Evolutionary conservation across 2,329 filamentous ascomycete genomes (phyloP).

Genomic region (Paraphoma chrysanthemicola): DNA sequence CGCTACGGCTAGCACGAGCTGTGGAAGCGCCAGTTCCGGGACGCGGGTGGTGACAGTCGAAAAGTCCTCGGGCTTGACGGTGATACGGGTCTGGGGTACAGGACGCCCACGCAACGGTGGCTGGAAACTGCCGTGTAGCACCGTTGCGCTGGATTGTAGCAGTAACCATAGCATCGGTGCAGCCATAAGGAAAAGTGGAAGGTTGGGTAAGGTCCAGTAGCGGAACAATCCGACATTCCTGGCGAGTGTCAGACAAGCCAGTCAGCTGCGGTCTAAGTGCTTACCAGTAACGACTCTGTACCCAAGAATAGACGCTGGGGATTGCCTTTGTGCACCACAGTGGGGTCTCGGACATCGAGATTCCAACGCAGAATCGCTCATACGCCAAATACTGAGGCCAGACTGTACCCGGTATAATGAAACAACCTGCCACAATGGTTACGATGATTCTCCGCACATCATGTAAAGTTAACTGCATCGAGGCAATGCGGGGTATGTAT

Average conservation of each 20-base stretch:
- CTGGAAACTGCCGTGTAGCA: constrained; percentile 54
- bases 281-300: constrained; percentile 90
- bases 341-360: constrained; percentile 39
- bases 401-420: constrained; percentile 71
- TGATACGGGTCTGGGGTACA: constrained; percentile 20
- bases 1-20: constrained; percentile 73
- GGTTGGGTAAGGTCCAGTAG: constrained; percentile 88
- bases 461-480: constrained; percentile 42
- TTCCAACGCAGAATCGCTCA: constrained; percentile 61
- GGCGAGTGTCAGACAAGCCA: constrained; percentile 9
- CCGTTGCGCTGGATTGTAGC: constrained; percentile 59
- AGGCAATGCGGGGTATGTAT: constrained; percentile 49
- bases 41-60: constrained; percentile 17
- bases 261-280: constrained; percentile 32
- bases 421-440: constrained; percentile 70
- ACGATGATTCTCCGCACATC: constrained; percentile 62
- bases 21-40: constrained; percentile 68
- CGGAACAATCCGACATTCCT: constrained; percentile 88
- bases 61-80: constrained; percentile 7
- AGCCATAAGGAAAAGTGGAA: constrained; percentile 87
- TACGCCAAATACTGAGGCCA: constrained; percentile 81
- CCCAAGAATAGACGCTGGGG: constrained; percentile 90
- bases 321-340: constrained; percentile 78
- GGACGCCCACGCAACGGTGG: constrained; percentile 31
- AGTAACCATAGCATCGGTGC: constrained; percentile 77